phyloP scores from a whole-genome alignment of 2,329 filamentous ascomycete species.

The Clathrospora elynae region DNA sequence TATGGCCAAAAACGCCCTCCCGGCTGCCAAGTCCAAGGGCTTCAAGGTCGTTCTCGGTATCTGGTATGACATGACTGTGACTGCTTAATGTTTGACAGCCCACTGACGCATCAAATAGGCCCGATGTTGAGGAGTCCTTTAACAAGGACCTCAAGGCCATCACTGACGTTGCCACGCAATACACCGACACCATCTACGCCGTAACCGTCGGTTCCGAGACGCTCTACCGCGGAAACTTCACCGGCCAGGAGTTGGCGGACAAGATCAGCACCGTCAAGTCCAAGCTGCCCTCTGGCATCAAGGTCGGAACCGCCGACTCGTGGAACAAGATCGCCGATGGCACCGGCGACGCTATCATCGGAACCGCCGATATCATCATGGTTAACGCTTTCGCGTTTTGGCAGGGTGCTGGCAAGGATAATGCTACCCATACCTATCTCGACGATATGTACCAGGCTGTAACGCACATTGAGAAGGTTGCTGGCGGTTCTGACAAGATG shows the following conservation, averaged over 20 bases:
- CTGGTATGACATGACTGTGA: slow-evolving; percentile 57
- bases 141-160: slow-evolving; percentile 65
- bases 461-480: slow-evolving; percentile 64
- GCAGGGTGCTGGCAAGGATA: slow-evolving; percentile 65
- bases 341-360: slow-evolving; percentile 68
- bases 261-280: slow-evolving; percentile 67
- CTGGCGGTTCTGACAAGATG: slow-evolving; percentile 57
- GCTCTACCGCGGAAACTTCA: slow-evolving; percentile 71
- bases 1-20: slow-evolving; percentile 65
- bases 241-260: slow-evolving; percentile 61
- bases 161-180: slow-evolving; percentile 54
- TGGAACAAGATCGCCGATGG: slow-evolving; percentile 76
- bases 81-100: neutral
- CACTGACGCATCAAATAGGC: slow-evolving; percentile 50
- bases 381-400: slow-evolving; percentile 75
- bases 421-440: slow-evolving; percentile 67
- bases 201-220: slow-evolving; percentile 74
- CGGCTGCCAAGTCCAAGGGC: slow-evolving; percentile 66
- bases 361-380: slow-evolving; percentile 65
- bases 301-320: slow-evolving; percentile 70
- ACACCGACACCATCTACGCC: slow-evolving; percentile 65
- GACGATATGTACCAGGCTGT: slow-evolving; percentile 70
- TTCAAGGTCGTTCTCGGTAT: slow-evolving; percentile 73
- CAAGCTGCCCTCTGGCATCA: slow-evolving; percentile 57
- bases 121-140: slow-evolving; percentile 67